Percentiles rank a stretch among this genome's conserved stretches.
Evolutionary conservation across 495 filamentous ascomycete species (phyloP).

Genomic region (Xylaria venustula): DNA sequence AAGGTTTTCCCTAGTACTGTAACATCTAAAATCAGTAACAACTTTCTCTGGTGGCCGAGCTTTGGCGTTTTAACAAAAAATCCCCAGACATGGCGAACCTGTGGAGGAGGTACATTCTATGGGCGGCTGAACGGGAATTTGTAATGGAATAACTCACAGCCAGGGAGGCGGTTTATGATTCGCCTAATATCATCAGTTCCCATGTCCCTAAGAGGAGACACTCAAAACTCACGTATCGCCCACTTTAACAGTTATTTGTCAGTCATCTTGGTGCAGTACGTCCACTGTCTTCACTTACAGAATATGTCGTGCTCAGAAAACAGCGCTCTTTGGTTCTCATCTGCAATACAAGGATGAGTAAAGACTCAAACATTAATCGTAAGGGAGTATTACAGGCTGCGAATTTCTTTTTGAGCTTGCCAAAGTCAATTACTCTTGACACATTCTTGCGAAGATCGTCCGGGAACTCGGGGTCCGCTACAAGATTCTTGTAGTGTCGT

Average conservation of each 20-base stretch:
- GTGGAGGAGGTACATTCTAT: background rate
- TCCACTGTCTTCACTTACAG: constrained; percentile 1
- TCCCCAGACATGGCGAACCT: background rate
- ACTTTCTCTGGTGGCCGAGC: no score
- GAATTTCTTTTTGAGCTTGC: constrained; percentile 82
- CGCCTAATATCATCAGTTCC: constrained; percentile 8
- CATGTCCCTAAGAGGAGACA: background rate
- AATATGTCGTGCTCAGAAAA: constrained; percentile 61
- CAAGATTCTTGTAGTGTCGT: constrained; percentile 82
- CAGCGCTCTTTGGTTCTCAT: constrained; percentile 83
- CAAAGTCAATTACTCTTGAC: constrained; percentile 74
- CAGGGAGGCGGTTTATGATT: constrained; percentile 17
- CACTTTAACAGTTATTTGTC: background rate
- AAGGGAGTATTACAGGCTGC: constrained; percentile 53
- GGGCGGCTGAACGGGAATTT: background rate
- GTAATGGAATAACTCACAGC: constrained; percentile 6
- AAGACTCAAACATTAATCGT: background rate
- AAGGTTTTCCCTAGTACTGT: constrained; percentile 16
- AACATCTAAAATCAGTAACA: background rate
- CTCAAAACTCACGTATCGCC: constrained; percentile 10
- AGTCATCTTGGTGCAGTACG: background rate
- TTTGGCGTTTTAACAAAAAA: no score
- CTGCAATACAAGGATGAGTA: constrained; percentile 2
- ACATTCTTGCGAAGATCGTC: constrained; percentile 67
- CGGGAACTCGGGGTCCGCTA: constrained; percentile 74